phyloP scores from a whole-genome alignment of 768 basidiomycete genomes.

The Leccinum subtestaceum region DNA sequence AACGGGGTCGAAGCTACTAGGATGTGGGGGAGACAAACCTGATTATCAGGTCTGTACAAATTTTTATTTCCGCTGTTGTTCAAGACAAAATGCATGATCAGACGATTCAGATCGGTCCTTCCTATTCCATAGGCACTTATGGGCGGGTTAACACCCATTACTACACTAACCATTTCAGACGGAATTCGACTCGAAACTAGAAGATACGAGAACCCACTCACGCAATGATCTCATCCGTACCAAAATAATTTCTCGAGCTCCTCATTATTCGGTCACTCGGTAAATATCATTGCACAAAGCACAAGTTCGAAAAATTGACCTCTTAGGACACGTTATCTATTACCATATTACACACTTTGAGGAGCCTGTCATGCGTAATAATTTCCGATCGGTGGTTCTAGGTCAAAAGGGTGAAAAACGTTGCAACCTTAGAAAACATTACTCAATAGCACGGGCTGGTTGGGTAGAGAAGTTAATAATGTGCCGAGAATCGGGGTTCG shows the following conservation, averaged over 20 bases:
- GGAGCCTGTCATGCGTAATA: not conserved
- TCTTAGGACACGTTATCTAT: too few relatives aligned
- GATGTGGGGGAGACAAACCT: not conserved
- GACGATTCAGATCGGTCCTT: not conserved
- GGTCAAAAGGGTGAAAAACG: not conserved
- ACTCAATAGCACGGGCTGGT: not conserved
- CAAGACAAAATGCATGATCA: not conserved
- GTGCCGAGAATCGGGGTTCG: not conserved
- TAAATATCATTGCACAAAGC: not conserved
- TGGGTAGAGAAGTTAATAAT: not conserved
- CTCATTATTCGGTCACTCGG: not conserved
- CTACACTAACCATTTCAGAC: not conserved
- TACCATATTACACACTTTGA: too few relatives aligned
- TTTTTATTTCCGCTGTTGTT: slow-evolving; percentile 2
- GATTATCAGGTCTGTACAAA: not conserved
- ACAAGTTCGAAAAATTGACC: not conserved
- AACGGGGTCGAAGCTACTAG: not conserved
- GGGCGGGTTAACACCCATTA: slow-evolving; percentile 3
- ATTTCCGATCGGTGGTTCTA: not conserved
- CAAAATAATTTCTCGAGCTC: not conserved
- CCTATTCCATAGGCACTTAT: not conserved
- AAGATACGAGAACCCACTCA: not conserved
- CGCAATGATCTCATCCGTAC: not conserved
- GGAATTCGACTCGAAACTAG: not conserved
- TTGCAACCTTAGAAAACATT: not conserved